These are phyloP conservation scores for Oldenlandia corymbosa DNA, from an alignment of 257 asterid genomes.

Conservation along the genomic window DNA sequence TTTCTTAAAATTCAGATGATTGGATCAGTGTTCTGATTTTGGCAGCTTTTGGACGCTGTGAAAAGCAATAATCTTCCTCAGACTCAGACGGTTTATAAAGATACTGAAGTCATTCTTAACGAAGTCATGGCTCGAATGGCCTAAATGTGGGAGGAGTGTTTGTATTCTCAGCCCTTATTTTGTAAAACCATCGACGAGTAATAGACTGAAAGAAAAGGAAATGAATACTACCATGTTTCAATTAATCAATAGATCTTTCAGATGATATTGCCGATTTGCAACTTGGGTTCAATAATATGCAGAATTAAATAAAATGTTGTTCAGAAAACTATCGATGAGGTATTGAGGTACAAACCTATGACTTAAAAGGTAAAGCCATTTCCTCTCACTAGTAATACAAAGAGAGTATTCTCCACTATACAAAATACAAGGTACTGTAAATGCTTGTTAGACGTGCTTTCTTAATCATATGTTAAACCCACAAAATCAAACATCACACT, in stretches of 20 bases:
- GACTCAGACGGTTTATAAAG: conserved; percentile 43
- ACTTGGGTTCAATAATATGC: too few relatives aligned
- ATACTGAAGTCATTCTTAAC: conserved; percentile 47
- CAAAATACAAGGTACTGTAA: conserved; percentile 43
- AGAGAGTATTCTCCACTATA: conserved; percentile 42
- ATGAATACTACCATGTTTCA: too few relatives aligned
- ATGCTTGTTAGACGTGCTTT: conserved; percentile 40
- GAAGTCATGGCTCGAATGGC: conserved; percentile 74
- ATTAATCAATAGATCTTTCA: too few relatives aligned
- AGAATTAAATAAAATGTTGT: too few relatives aligned
- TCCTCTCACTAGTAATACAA: conserved; percentile 32
- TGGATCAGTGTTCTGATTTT: not conserved
- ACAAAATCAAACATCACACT: conserved; percentile 20
- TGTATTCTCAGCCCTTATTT: not conserved
- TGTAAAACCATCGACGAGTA: too few relatives aligned
- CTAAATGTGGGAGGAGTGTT: conserved; percentile 12
- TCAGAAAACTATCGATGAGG: too few relatives aligned
- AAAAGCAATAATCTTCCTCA: conserved; percentile 39
- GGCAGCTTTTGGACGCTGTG: conserved; percentile 60
- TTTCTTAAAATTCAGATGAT: too few relatives aligned
- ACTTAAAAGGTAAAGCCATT: conserved; percentile 15
- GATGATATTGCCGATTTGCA: too few relatives aligned
- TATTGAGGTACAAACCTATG: conserved; percentile 14
- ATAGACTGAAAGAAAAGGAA: too few relatives aligned
- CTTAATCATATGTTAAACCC: conserved; percentile 23